A percentile compares a stretch with the other conserved stretches of the same genome.
phyloP scores from a whole-genome alignment of 352 stramenopile species.

The Globisporangium polare region DNA sequence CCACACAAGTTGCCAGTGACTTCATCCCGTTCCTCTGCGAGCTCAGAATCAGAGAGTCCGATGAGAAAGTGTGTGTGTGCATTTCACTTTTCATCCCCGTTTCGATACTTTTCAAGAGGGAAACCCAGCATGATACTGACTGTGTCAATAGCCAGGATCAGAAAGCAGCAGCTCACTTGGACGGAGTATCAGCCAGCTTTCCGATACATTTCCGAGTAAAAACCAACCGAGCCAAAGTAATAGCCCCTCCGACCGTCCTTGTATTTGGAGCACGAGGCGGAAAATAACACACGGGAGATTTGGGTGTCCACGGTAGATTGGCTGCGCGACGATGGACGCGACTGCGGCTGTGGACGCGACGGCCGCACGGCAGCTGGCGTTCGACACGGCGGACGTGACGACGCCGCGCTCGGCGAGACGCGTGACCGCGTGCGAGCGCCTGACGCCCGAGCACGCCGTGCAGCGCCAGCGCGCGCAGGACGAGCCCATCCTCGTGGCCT shows the following conservation, averaged over 20 bases:
- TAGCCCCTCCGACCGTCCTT: background rate
- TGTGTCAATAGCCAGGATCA: too few species aligned
- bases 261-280: background rate
- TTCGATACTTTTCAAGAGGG: too few species aligned
- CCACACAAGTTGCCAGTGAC: too few species aligned
- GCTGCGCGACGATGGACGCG: conserved; percentile 7
- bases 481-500: conserved; percentile 69
- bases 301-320: background rate
- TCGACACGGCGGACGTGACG: background rate
- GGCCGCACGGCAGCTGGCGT: background rate
- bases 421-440: conserved; percentile 14
- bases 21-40: too few species aligned
- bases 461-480: conserved; percentile 83
- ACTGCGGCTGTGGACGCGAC: background rate
- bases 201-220: too few species aligned
- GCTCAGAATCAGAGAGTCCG: too few species aligned
- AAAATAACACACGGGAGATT: conserved; percentile 3
- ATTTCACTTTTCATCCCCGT: too few species aligned
- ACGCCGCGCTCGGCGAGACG: background rate
- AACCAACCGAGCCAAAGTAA: too few species aligned
- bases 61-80: too few species aligned
- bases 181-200: too few species aligned
- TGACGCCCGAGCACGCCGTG: conserved; percentile 31
- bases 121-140: too few species aligned
- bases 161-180: too few species aligned